Base-by-base conservation (phyloP, 495 filamentous ascomycete species). In the Aspergillus ostianus region DNA sequence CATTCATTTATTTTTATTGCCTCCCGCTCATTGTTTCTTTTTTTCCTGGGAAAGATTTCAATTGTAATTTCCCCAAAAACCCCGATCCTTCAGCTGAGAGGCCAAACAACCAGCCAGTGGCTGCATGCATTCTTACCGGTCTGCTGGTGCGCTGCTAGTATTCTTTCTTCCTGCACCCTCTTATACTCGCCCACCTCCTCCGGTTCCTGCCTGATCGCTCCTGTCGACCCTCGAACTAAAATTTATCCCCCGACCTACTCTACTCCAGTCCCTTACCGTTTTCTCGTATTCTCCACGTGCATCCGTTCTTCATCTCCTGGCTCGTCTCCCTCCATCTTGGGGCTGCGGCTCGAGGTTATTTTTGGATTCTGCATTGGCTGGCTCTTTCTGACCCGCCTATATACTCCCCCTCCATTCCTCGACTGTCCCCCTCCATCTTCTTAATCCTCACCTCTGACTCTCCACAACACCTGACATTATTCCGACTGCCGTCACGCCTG, bases 281-380 rank as follows among this genome's bases (percentile, higher is more conserved):
- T 64, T 66, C 66, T 68, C 66, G 66, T 68, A 68, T 68, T 68
- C 61, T 55, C 66, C 65, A 68, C 65, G 65, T 68, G 63, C 58
- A 55, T 63, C 53, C 52, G 41, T 63, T 57, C 61, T 56, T 55
- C 56, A 52, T 55, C 51, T 52, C 53, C 27, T 45, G 29, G 36
- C 30, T 45, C 53, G 32, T 32, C 55, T 51, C 50, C 45, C 57
- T 52, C 32, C 32, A 26, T 47, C 56, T 44, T 51, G 56, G 59
- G 50, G 36, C 62, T 68, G 65, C 62, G 65, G 65, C 65, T 68
- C 65, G 64, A 60, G 64, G 64, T 66, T 69, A 69, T 69, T 69
- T 69, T 69, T 69, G 67, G 67, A 66, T 26, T 50, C 64, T 64
- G 58, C 67, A 66, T 63, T 60, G n/a, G 26, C 49, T 47, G 49